Percentiles rank a stretch among this genome's conserved stretches.
These are phyloP conservation scores for Nicotiana undulata DNA, from an alignment of 257 asterid species.

Conservation along the genomic window DNA sequence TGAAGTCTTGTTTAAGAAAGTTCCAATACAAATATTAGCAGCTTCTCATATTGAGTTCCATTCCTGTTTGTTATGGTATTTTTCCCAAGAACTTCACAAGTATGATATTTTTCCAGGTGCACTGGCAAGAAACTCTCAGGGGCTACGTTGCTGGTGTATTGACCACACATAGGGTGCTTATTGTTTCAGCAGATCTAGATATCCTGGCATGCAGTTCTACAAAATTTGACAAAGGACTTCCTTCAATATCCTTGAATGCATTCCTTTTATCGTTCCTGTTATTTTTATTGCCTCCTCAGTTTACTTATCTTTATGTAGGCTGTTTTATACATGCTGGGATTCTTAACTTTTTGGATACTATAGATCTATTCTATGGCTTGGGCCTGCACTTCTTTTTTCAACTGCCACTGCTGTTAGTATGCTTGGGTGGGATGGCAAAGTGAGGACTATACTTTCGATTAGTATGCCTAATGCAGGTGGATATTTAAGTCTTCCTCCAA, in stretches of 20 bases:
- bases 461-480: constrained; percentile 95
- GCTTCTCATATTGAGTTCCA: not conserved
- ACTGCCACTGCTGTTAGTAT: constrained; percentile 78
- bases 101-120: constrained; percentile 47
- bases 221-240: constrained; percentile 90
- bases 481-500: constrained; percentile 15
- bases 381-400: constrained; percentile 97
- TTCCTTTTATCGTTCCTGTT: not conserved
- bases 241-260: constrained; percentile 87
- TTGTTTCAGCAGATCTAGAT: constrained; percentile 84
- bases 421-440: constrained; percentile 99
- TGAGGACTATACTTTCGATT: constrained; percentile 85
- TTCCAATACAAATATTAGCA: not conserved
- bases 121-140: constrained; percentile 99
- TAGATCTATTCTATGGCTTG: constrained; percentile 98
- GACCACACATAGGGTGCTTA: constrained; percentile 85
- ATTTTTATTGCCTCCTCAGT: not conserved
- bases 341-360: constrained; percentile 69
- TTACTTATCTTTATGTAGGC: not conserved
- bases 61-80: not conserved
- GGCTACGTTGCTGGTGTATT: constrained; percentile 92
- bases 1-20: not conserved
- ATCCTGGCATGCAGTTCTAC: constrained; percentile 74
- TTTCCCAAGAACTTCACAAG: not conserved
- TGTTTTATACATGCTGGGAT: constrained; percentile 18